These are phyloP conservation scores for Ambrosiella cleistominuta DNA, from an alignment of 2,329 filamentous ascomycete species.

Conservation along the genomic window DNA sequence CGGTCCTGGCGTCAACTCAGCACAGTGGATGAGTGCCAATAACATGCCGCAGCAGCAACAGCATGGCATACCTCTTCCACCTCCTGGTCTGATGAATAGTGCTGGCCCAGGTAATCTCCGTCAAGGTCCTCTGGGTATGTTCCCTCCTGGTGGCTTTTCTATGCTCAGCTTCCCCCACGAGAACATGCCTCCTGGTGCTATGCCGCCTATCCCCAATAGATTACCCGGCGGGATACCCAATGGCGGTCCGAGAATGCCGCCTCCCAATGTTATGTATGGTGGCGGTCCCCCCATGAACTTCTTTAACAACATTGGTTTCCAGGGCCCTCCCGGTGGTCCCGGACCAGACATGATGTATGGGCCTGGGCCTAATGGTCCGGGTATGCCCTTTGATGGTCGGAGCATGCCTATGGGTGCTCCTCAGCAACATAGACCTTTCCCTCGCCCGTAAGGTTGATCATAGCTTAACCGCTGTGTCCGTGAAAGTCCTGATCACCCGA, in stretches of 20 bases:
- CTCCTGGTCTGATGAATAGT: slow-evolving; percentile 36
- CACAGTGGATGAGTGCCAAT: slow-evolving; percentile 30
- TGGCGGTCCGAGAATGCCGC: background rate
- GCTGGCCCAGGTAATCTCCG: slow-evolving; percentile 19
- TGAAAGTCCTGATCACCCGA: no score
- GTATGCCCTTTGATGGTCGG: slow-evolving; percentile 35
- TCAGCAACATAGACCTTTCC: slow-evolving; percentile 25
- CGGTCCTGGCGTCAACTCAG: slow-evolving; percentile 27
- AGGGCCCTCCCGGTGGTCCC: slow-evolving; percentile 30
- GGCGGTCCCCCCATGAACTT: background rate
- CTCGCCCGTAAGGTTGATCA: slow-evolving; percentile 16
- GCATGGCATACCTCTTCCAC: slow-evolving; percentile 36
- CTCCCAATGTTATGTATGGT: slow-evolving; percentile 18
- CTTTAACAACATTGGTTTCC: slow-evolving; percentile 23
- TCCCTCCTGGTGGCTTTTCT: slow-evolving; percentile 28
- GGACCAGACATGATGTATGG: background rate
- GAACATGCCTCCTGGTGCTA: slow-evolving; percentile 32
- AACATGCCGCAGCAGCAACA: slow-evolving; percentile 19
- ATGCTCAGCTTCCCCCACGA: background rate
- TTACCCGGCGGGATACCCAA: slow-evolving; percentile 29
- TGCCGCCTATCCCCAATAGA: slow-evolving; percentile 39
- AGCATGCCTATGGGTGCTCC: slow-evolving; percentile 26
- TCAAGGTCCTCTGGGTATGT: slow-evolving; percentile 39
- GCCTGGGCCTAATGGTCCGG: slow-evolving; percentile 22
- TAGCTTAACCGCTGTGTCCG: background rate